phyloP scores from a whole-genome alignment of 2,329 filamentous ascomycete species.

The Xylaria sp. region DNA sequence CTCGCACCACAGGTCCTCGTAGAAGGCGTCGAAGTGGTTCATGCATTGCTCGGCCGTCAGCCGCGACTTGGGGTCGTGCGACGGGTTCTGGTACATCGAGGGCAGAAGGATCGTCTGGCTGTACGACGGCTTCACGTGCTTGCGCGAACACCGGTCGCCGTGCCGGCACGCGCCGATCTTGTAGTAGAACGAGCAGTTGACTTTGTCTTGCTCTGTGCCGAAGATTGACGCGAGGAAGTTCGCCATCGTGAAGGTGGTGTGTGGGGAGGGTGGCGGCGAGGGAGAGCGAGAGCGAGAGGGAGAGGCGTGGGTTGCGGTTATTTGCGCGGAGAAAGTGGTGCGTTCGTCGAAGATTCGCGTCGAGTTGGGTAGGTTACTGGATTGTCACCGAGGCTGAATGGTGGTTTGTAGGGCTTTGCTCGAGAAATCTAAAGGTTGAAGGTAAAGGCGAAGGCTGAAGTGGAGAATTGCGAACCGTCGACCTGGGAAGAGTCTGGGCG shows the following conservation, averaged over 20 bases:
- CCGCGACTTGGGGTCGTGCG: conserved; percentile 94
- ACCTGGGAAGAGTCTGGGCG: too few relatives aligned
- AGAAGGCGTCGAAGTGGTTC: conserved; percentile 99
- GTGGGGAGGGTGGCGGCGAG: not conserved
- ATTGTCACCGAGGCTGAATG: too few relatives aligned
- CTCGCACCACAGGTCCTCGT: conserved; percentile 99
- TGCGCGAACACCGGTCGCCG: conserved; percentile 96
- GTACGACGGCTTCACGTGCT: conserved; percentile 99
- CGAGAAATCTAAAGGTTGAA: too few relatives aligned
- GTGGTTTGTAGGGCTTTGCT: too few relatives aligned
- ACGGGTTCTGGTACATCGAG: conserved; percentile 98
- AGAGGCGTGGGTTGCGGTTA: too few relatives aligned
- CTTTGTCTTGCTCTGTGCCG: conserved; percentile 99
- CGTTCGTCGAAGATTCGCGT: too few relatives aligned
- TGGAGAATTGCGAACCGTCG: too few relatives aligned
- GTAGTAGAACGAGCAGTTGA: conserved; percentile 99
- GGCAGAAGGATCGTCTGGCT: conserved; percentile 96
- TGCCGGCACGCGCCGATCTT: conserved; percentile 99
- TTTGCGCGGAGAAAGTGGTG: too few relatives aligned
- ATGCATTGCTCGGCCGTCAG: conserved; percentile 97
- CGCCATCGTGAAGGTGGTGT: conserved; percentile 66
- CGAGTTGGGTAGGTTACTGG: too few relatives aligned
- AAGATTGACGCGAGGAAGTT: conserved; percentile 99
- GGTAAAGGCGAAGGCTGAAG: too few relatives aligned
- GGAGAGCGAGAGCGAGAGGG: not conserved